phyloP scores from a whole-genome alignment of 176 grass and related monocot species.

The Hyparrhenia diplandra region DNA sequence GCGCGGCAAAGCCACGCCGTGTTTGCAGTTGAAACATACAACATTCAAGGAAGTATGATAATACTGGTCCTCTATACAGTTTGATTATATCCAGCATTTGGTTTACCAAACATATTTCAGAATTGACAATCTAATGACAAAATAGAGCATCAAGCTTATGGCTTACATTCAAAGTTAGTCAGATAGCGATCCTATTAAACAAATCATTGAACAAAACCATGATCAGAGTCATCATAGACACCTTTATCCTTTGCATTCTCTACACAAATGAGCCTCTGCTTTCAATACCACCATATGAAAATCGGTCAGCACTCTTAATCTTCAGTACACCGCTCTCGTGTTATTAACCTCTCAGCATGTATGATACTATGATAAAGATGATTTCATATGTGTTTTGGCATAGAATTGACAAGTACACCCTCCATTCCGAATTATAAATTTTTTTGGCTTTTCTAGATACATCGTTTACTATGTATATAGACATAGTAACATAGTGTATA shows the following conservation, averaged over 20 bases:
- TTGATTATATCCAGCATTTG: conserved; percentile 21
- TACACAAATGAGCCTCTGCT: conserved; percentile 32
- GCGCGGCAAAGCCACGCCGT: no score
- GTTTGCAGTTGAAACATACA: background rate
- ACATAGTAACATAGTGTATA: background rate
- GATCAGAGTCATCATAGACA: conserved; percentile 40
- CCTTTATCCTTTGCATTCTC: conserved; percentile 28
- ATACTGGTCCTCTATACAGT: conserved; percentile 22
- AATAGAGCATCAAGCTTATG: conserved; percentile 31
- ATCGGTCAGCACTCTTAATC: background rate
- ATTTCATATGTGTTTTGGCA: background rate
- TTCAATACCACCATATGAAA: background rate
- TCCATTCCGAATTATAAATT: background rate
- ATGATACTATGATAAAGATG: background rate
- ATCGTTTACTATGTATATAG: background rate
- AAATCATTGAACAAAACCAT: conserved; percentile 22
- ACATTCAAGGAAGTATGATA: background rate
- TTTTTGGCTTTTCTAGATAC: background rate
- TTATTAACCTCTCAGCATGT: background rate
- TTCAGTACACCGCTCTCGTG: background rate
- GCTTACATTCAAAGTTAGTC: conserved; percentile 13
- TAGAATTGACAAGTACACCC: background rate
- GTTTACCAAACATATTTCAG: conserved; percentile 21
- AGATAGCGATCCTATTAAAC: conserved; percentile 8
- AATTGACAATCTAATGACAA: conserved; percentile 25